Base-by-base conservation (phyloP, 148 eudicot genomes). In the Silene latifolia region DNA sequence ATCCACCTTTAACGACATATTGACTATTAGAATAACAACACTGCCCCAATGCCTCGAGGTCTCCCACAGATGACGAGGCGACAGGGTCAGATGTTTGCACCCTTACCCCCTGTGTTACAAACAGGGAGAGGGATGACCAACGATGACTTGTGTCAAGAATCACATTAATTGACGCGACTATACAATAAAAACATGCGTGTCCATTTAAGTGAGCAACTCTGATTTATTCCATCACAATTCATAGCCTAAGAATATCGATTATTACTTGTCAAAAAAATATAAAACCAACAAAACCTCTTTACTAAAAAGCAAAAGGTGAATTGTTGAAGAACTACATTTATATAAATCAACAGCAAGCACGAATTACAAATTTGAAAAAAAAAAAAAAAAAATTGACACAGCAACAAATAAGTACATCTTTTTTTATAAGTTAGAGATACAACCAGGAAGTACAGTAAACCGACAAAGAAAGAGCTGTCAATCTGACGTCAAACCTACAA, bases 401-500 rank as follows among this genome's bases (percentile, higher is more conserved):
- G 59, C 7, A 29, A 19, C 59, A 69, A 69, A 47, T 48, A 23
- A 69, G 12, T 12, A n/a, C 51, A 1, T 47, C 72, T 32, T 48
- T 21, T 46, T 47, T 13, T 11, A 23, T 24, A 69, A 47, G 27
- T 47, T 5, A 53, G 64, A 71, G 14, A 39, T 68, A 68, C 23
- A 10, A 48, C 20, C 51, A 12, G 69, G 64, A 77, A 69, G 63
- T 56, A 25, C 74, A 24, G 53, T 57, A 32, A 35, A 66, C 66
- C 71, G 72, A 12, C 66, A 69, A 75, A 11, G 25, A 53, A 70
- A 77, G 14, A 70, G 46, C 11, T 69, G 35, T n/a, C 78, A 73
- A 63, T 62, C 69, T 64, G 51, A 48, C 47, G 60, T 25, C 19
- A 79, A 69, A 74, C 64, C 60, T n/a, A 56, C 59, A 20, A 64